A percentile compares a stretch with the other conserved stretches of the same genome.
These are phyloP conservation scores for Acanthamoeba sp. DNA, from an alignment of 208 protist genomes.

Conservation along the genomic window DNA sequence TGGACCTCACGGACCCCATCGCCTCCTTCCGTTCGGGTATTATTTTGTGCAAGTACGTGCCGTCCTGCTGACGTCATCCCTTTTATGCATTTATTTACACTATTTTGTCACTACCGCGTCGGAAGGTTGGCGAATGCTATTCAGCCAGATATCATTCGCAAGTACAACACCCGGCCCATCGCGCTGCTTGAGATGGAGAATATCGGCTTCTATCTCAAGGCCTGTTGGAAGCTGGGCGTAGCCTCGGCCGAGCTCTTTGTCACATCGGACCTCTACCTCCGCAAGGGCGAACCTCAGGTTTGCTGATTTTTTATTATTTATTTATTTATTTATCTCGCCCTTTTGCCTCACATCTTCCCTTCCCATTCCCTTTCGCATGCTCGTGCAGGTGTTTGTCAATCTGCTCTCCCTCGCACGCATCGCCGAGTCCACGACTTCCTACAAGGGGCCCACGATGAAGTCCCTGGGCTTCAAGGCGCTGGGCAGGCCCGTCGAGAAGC, in stretches of 20 bases:
- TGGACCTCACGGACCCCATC: constrained; percentile 75
- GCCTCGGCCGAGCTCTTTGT: constrained; percentile 77
- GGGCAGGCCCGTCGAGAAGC: not conserved
- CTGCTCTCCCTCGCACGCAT: constrained; percentile 47
- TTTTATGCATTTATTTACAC: too few relatives aligned
- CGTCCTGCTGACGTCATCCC: too few relatives aligned
- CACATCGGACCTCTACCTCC: constrained; percentile 73
- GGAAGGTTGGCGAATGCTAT: constrained; percentile 78
- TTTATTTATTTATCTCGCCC: not conserved
- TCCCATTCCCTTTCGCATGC: not conserved
- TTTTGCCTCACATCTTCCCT: too few relatives aligned
- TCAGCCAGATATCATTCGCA: constrained; percentile 77
- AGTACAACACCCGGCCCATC: constrained; percentile 76
- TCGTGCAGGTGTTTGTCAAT: constrained; percentile 6
- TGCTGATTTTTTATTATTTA: too few relatives aligned
- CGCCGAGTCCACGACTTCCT: constrained; percentile 1
- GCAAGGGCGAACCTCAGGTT: constrained; percentile 65
- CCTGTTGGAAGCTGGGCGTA: constrained; percentile 82
- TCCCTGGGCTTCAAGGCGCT: constrained; percentile 45
- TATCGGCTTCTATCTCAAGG: constrained; percentile 81
- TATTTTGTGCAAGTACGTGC: constrained; percentile 74
- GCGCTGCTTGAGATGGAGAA: constrained; percentile 82
- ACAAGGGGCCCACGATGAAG: constrained; percentile 54
- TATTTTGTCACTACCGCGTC: too few relatives aligned
- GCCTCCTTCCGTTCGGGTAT: constrained; percentile 78